phyloP scores from a whole-genome alignment of 495 filamentous ascomycete species.

The Aspergillus biplanus region DNA sequence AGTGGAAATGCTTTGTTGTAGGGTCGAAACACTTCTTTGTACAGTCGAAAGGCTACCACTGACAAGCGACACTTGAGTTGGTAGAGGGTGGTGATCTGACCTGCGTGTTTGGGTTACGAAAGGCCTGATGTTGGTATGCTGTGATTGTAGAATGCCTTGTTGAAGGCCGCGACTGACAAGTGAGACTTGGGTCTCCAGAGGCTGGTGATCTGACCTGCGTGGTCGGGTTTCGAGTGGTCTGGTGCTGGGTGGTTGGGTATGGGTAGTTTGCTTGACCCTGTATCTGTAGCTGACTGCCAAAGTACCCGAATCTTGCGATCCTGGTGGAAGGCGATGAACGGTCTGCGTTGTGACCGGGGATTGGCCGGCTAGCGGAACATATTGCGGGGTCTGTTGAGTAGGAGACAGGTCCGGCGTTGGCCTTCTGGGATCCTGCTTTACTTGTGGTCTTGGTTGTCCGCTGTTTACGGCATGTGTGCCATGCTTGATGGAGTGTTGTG shows the following conservation, averaged over 20 bases:
- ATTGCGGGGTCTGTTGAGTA: not conserved
- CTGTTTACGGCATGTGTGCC: not conserved
- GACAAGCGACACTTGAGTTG: not conserved
- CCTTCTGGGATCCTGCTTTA: not conserved
- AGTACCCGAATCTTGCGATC: not conserved
- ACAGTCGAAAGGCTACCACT: not conserved
- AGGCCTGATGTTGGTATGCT: not conserved
- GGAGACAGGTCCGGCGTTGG: slow-evolving; percentile 9
- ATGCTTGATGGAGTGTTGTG: slow-evolving; percentile 1
- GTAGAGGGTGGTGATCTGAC: not conserved
- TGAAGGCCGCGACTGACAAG: not conserved
- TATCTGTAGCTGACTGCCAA: not conserved
- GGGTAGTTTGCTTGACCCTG: not conserved
- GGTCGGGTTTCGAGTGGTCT: not conserved
- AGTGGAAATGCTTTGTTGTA: not conserved
- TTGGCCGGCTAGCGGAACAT: not conserved
- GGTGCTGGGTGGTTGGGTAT: not conserved
- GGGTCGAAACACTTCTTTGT: not conserved
- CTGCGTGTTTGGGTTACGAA: not conserved
- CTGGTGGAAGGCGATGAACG: not conserved
- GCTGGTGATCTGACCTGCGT: not conserved
- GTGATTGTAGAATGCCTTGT: not conserved
- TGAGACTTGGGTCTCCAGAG: not conserved
- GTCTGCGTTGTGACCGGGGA: not conserved
- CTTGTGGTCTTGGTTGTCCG: slow-evolving; percentile 6